These are phyloP conservation scores for Xylariaceae sp. DNA, from an alignment of 2,329 filamentous ascomycete genomes.

Conservation along the genomic window DNA sequence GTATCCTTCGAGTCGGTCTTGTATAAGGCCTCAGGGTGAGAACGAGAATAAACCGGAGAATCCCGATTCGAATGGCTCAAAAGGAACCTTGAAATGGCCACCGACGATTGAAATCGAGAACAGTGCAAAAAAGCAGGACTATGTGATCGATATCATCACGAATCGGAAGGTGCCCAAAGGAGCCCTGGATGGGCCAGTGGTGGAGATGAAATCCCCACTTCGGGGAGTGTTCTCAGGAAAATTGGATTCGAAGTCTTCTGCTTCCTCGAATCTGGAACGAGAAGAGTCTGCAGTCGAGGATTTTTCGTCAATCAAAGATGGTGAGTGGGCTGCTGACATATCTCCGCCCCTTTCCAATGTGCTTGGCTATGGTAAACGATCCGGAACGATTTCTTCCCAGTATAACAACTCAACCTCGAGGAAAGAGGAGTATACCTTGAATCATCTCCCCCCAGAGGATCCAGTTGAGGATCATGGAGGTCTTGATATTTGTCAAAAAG, in stretches of 20 bases:
- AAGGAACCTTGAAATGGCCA: neutral
- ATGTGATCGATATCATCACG: slow-evolving; percentile 54
- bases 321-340: slow-evolving; percentile 24
- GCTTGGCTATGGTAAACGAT: neutral
- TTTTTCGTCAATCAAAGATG: slow-evolving; percentile 34
- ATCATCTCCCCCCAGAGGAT: slow-evolving; percentile 31
- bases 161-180: slow-evolving; percentile 45
- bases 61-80: neutral
- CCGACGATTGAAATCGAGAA: slow-evolving; percentile 1
- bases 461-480: slow-evolving; percentile 31
- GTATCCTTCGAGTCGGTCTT: slow-evolving; percentile 9
- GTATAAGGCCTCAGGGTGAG: neutral
- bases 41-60: neutral
- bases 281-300: slow-evolving; percentile 27
- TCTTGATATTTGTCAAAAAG: slow-evolving; percentile 33
- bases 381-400: slow-evolving; percentile 1
- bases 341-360: neutral
- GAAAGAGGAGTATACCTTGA: slow-evolving; percentile 32
- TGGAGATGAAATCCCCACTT: slow-evolving; percentile 24
- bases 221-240: slow-evolving; percentile 34
- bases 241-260: slow-evolving; percentile 32
- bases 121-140: slow-evolving; percentile 28
- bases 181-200: slow-evolving; percentile 14
- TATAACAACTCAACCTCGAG: slow-evolving; percentile 15
- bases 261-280: slow-evolving; percentile 19